Conservation (phyloP, 148 eudicot species). For the Persicaria tinctoria region DNA sequence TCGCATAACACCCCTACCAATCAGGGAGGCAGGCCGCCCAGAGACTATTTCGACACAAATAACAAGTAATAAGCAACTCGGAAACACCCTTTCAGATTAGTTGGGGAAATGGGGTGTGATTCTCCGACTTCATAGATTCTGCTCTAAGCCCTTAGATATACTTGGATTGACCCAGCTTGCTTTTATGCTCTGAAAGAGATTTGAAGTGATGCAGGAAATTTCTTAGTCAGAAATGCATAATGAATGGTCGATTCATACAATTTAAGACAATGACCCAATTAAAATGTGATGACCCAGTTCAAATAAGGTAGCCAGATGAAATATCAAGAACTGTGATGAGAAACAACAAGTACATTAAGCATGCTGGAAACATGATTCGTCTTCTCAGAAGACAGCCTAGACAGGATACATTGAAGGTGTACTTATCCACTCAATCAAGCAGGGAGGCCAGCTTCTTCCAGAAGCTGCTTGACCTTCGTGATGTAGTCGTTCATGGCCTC, state of each 20-base stretch:
- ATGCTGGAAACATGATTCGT: background rate
- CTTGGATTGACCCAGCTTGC: no score
- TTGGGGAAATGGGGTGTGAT: no score
- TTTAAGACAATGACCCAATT: background rate
- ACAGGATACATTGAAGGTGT: background rate
- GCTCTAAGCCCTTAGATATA: no score
- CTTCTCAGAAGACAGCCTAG: background rate
- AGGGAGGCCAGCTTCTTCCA: slow-evolving; percentile 60
- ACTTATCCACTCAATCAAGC: slow-evolving; percentile 11
- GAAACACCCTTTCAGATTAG: no score
- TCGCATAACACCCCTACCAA: no score
- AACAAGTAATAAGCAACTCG: no score
- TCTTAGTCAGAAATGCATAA: background rate
- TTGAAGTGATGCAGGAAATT: background rate
- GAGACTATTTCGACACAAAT: no score
- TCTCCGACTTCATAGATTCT: no score
- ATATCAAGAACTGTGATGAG: background rate
- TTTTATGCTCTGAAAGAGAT: no score
- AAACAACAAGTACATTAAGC: background rate
- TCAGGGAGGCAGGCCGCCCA: no score
- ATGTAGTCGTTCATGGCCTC: slow-evolving; percentile 78
- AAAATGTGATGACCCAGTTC: background rate
- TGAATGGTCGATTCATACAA: slow-evolving; percentile 4
- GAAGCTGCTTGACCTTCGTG: slow-evolving; percentile 93
- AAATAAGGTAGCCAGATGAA: slow-evolving; percentile 4